phyloP scores from a whole-genome alignment of 345 rosid genomes.

The Eucalyptus polyanthemos region DNA sequence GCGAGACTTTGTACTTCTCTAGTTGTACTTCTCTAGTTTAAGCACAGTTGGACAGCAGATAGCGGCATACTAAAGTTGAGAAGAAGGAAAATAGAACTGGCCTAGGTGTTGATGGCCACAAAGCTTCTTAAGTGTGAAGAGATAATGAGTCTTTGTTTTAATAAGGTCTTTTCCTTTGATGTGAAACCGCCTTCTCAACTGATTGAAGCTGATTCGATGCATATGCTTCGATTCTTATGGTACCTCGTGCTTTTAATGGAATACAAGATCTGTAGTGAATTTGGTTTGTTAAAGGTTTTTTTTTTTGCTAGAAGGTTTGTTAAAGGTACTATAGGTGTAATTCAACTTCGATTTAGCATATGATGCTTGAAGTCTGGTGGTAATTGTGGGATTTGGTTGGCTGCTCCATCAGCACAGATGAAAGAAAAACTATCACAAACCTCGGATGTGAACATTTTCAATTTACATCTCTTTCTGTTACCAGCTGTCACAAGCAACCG shows the following conservation, averaged over 20 bases:
- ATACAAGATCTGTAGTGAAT: background rate
- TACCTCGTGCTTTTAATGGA: background rate
- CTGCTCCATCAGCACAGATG: background rate
- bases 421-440: background rate
- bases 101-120: background rate
- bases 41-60: background rate
- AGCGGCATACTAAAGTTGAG: background rate
- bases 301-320: background rate
- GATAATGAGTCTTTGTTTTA: background rate
- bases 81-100: background rate
- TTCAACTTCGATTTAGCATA: background rate
- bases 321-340: background rate
- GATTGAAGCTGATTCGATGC: background rate
- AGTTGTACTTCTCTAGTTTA: background rate
- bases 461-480: constrained; percentile 11
- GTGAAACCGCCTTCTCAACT: background rate
- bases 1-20: background rate
- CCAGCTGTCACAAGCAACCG: constrained; percentile 49
- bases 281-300: background rate
- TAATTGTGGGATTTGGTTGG: background rate
- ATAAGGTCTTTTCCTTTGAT: background rate
- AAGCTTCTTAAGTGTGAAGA: background rate
- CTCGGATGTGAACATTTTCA: background rate
- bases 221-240: background rate
- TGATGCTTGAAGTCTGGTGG: background rate